Evolutionary conservation across 179 eudicot genomes (phyloP).

Genomic region (Amaranthus tricolor): DNA sequence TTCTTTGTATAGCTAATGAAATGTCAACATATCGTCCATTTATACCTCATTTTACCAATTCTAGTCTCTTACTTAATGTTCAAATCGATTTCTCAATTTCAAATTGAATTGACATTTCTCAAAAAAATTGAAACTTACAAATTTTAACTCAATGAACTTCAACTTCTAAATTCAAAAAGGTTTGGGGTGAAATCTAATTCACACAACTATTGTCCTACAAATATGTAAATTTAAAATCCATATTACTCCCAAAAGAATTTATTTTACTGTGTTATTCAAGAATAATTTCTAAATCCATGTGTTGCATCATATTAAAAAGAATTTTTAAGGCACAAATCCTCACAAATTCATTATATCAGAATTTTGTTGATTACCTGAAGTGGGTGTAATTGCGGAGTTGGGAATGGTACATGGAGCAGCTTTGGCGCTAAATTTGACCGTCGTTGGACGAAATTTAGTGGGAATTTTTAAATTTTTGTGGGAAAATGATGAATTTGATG

Average conservation of each 20-base stretch:
- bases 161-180: too few relatives aligned
- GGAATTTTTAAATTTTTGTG: slow-evolving; percentile 30
- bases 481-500: not conserved
- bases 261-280: not conserved
- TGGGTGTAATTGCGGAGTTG: slow-evolving; percentile 12
- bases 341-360: not conserved
- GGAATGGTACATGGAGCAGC: slow-evolving; percentile 14
- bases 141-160: too few relatives aligned
- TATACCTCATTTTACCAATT: too few relatives aligned
- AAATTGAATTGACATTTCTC: too few relatives aligned
- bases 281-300: too few relatives aligned
- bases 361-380: slow-evolving; percentile 21
- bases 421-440: slow-evolving; percentile 25
- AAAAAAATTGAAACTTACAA: too few relatives aligned
- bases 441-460: slow-evolving; percentile 22
- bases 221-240: not conserved
- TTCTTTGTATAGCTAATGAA: too few relatives aligned
- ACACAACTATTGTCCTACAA: not conserved
- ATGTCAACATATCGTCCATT: too few relatives aligned
- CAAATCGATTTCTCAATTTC: too few relatives aligned
- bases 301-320: not conserved
- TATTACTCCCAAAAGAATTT: too few relatives aligned
- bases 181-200: too few relatives aligned
- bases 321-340: not conserved
- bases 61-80: too few relatives aligned